Evolutionary conservation across 192 early-diverging fungal species (phyloP).

Genomic region (Backusella tarrabulga): DNA sequence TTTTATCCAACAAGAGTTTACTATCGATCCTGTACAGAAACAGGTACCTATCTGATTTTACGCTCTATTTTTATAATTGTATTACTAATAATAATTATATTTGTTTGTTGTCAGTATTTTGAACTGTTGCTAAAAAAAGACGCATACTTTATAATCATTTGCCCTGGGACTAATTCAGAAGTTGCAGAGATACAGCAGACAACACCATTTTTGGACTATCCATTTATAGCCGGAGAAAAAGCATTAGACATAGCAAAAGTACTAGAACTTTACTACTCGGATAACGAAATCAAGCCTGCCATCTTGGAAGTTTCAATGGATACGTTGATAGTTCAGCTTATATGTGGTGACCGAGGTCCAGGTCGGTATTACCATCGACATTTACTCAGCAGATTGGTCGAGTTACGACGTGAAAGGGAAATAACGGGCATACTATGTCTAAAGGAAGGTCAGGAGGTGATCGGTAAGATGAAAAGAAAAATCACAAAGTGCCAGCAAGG

Average conservation of each 20-base stretch:
- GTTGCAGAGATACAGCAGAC: slow-evolving; percentile 18
- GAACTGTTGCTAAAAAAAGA: slow-evolving; percentile 27
- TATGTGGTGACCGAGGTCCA: slow-evolving; percentile 26
- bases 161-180: slow-evolving; percentile 26
- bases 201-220: slow-evolving; percentile 26
- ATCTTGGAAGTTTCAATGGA: slow-evolving; percentile 20
- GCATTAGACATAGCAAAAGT: slow-evolving; percentile 17
- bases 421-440: slow-evolving; percentile 12
- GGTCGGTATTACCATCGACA: slow-evolving; percentile 22
- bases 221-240: slow-evolving; percentile 30
- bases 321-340: slow-evolving; percentile 20
- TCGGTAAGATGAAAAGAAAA: slow-evolving; percentile 26
- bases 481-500: slow-evolving; percentile 25
- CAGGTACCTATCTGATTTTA: slow-evolving; percentile 12
- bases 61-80: neutral
- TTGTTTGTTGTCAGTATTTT: slow-evolving; percentile 25
- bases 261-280: slow-evolving; percentile 23
- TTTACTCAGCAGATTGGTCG: slow-evolving; percentile 19
- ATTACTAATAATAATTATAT: neutral
- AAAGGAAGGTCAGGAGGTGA: neutral
- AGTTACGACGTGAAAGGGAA: slow-evolving; percentile 22
- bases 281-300: slow-evolving; percentile 29
- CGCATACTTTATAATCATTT: slow-evolving; percentile 37
- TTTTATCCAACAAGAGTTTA: slow-evolving; percentile 19
- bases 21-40: slow-evolving; percentile 23